Base-by-base conservation (phyloP, 2,329 filamentous ascomycete genomes). In the Trichoderma brevicompactum region DNA sequence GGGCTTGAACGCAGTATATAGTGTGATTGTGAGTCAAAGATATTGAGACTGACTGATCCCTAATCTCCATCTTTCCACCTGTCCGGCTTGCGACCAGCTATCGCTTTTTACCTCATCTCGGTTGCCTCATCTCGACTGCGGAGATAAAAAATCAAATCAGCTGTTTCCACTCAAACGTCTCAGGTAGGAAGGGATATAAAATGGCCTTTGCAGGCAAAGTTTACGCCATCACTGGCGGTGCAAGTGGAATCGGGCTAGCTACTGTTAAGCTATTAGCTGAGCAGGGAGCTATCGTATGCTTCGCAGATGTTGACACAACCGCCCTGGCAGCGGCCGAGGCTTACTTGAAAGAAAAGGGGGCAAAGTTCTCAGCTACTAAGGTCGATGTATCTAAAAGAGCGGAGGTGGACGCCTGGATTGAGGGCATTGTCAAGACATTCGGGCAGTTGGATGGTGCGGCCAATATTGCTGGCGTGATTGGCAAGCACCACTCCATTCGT, bases 391-490 rank as follows among this genome's bases (percentile, higher is more conserved):
- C 80, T 36, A 77, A 80, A 60, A 76, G 78, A 55, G 70, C 73
- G 5, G 76, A 84, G 34, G 84, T 86, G 9, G 82, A 87, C 36
- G 70, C 70, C 19, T 86, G 84, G 84, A 79, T 85, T 53, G 73
- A 76, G 7, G 73, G 72, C 54, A 79, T 80, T 10, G 72, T 86
- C n/a, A 69, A 76, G n/a, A 76, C 76, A 38, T 83, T 83, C 60
- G 85, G 84, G 5, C 79, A 79, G 59, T 78, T 87, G 8, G 82
- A 86, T 69, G 81, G 83, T 5, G 83, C 84, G 19, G 84, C 81
- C 10, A 87, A 88, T 62, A 78, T 84, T 8, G 85, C 85, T 5
- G 83, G 83, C 12, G 76, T 85, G 49, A 81, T 83, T 68, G 81
- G 81, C 52, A 78, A 77, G 68, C 73, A 79, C 53, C 80, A 82